Evolutionary conservation across 2,329 filamentous ascomycete genomes (phyloP).

Genomic region (Aciculosporium take): DNA sequence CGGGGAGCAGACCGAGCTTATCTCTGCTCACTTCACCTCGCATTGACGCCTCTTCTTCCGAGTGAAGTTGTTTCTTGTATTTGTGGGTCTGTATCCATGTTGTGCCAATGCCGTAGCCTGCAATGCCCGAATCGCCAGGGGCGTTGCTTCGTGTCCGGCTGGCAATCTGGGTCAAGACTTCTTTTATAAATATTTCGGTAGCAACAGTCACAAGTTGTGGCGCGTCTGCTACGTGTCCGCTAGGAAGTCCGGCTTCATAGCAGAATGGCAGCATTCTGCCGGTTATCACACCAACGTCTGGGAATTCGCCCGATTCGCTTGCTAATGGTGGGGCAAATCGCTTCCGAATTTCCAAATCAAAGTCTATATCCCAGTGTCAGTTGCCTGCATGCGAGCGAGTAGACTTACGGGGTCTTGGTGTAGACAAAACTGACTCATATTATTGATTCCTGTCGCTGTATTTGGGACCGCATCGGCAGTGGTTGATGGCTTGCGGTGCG

Average conservation of each 20-base stretch:
- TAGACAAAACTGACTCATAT: conserved; percentile 58
- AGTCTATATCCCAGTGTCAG: conserved; percentile 32
- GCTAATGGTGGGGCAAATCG: conserved; percentile 49
- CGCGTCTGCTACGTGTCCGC: conserved; percentile 44
- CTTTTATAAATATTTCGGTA: conserved; percentile 53
- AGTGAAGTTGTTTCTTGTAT: conserved; percentile 59
- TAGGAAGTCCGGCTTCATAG: conserved; percentile 48
- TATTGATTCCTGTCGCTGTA: conserved; percentile 58
- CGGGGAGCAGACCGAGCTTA: conserved; percentile 61
- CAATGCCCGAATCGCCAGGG: conserved; percentile 45
- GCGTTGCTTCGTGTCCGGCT: conserved; percentile 51
- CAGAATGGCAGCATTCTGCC: conserved; percentile 54
- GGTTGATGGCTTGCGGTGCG: conserved; percentile 30
- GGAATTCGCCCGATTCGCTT: conserved; percentile 55
- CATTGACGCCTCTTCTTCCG: conserved; percentile 59
- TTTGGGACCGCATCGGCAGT: conserved; percentile 50
- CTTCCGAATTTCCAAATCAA: conserved; percentile 54
- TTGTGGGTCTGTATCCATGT: conserved; percentile 66
- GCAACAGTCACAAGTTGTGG: conserved; percentile 51
- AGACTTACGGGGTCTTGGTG: too few species aligned
- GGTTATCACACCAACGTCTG: conserved; percentile 48
- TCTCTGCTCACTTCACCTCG: conserved; percentile 64
- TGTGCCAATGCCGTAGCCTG: conserved; percentile 49
- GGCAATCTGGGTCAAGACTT: conserved; percentile 48
- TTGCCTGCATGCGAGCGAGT: neutral